Percentiles rank a stretch among this genome's conserved stretches.
These are phyloP conservation scores for Trametes villosa DNA, from an alignment of 768 basidiomycete genomes.

Conservation along the genomic window DNA sequence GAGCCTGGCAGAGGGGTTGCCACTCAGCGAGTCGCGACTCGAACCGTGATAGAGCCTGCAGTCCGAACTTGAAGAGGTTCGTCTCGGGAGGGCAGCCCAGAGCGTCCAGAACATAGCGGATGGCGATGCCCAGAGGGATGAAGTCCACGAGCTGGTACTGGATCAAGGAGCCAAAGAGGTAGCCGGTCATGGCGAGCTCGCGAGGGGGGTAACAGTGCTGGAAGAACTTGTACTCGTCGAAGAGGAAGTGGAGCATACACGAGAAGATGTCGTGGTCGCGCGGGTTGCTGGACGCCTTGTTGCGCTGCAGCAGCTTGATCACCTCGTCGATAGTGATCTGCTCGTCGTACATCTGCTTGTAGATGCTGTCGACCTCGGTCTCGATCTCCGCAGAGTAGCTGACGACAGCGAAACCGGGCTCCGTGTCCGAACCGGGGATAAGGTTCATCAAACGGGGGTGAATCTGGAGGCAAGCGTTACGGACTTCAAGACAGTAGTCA, in stretches of 20 bases:
- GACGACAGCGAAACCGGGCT: conserved; percentile 91
- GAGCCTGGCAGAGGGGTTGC: conserved; percentile 88
- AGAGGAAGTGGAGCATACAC: conserved; percentile 99
- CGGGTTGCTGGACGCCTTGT: conserved; percentile 80
- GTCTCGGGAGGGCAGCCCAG: conserved; percentile 89
- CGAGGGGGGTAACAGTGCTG: conserved; percentile 93
- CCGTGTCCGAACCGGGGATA: conserved; percentile 80
- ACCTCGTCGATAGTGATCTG: conserved; percentile 94
- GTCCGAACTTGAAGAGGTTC: conserved; percentile 94
- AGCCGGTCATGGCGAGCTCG: conserved; percentile 94
- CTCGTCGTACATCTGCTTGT: conserved; percentile 98
- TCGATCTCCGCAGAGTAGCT: conserved; percentile 89
- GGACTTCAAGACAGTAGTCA: conserved; percentile 86
- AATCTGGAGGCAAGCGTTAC: conserved; percentile 91
- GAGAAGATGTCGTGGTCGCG: conserved; percentile 96
- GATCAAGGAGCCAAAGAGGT: conserved; percentile 95
- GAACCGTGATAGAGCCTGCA: conserved; percentile 88
- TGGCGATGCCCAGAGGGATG: conserved; percentile 93
- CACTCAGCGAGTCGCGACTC: conserved; percentile 88
- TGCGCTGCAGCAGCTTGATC: conserved; percentile 81
- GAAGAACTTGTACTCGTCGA: conserved; percentile 99
- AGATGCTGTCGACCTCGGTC: conserved; percentile 91
- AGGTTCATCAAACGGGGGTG: conserved; percentile 97
- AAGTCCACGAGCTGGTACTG: conserved; percentile 92
- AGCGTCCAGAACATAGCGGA: conserved; percentile 95